Evolutionary conservation across 139 green algal species (phyloP), one percentile per base, ranked within the genome.

Genomic region (Volvox reticuliferus): DNA sequence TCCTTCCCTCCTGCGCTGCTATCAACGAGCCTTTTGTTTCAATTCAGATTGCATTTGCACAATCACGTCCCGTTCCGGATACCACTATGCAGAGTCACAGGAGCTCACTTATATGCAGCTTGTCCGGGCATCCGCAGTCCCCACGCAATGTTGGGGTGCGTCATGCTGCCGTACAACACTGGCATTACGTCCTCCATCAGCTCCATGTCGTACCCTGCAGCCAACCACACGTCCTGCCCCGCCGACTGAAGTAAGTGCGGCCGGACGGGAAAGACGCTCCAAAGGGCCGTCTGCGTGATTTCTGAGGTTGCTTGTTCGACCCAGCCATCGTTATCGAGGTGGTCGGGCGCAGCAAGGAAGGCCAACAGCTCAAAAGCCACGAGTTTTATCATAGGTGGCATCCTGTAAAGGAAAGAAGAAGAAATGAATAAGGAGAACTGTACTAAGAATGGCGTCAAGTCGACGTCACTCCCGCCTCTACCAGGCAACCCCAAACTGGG

Each of bases 51-150:
- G 44, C 44, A 55, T 55, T 55, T 55, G 5, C 44, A 55, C 44
- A 55, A 55, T 55, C 9, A 55, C 44, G 9, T 55, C 44, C 44
- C 44, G 9, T 55, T 55, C 9, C 44, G 44, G 5, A 75, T 6
- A 75, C 22, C 67, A 26, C 67, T 12, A 75, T 26, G 24, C 22
- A 75, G 24, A 75, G 22, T 75, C 67, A 33, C 22, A 44, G 36
- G 19, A 6, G 37, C 81, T 87, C 61, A 87, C 81, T n/a, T 87
- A 50, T 87, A 87, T 26, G 30, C 16, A 62, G 16, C 30, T 21
- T 87, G 61, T 5, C 81, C 61, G 6, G 61, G 20, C 81, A 87
- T 87, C 61, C 61, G 81, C n/a, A 87, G 81, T 9, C 61, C 81
- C 81, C 81, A 87, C 17, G 81, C 81, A 19, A 76, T 9, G 26